Evolutionary conservation across 805 yeast species (phyloP), one percentile per base, ranked within the genome.

Genomic region (Zygoascus biomembranicola): DNA sequence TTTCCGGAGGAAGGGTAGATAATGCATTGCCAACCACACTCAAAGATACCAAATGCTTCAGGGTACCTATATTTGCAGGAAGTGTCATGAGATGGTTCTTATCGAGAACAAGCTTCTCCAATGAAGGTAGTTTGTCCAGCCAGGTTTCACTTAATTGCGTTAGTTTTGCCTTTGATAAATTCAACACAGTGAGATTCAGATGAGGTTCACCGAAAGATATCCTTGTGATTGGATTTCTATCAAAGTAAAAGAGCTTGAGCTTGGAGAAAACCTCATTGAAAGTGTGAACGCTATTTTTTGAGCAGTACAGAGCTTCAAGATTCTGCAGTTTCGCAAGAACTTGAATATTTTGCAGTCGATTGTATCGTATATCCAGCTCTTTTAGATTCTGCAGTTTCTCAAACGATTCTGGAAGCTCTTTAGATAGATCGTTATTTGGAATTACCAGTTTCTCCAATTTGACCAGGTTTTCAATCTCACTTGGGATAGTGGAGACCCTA

Each of bases 151-250:
- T 84, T 31, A 94, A 72, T 6, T 87, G 75, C 0, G 96, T 80
- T 49, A 94, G 71, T 61, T 87, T 89, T 1, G 96, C 97, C 63
- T 85, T 86, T 9, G 87, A 80, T 51, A 94, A 71, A 57, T 89
- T 89, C 49, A 94, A 73, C 16, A 82, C 80, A 1, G 89, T 83
- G 66, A 90, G 73, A 57, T 79, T 76, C 10, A 75, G 73, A 66
- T 87, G 78, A 16, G 71, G 66, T 35, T 78, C 79, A 39, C 69
- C 71, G 57, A 82, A 77, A 31, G 73, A 73, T 57, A 87, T 76
- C 54, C 79, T 76, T 0, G 96, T 89, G 52, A 90, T 79, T 5
- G 97, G 97, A 66, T 90, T 90, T 64, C 85, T 79, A 64, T 86
- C 90, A 48, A 90, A 73, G 63, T 84, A 86, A 43, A 90, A 73